These are phyloP conservation scores for Colletotrichum cuscutae DNA, from an alignment of 2,329 filamentous ascomycete genomes.

Conservation along the genomic window DNA sequence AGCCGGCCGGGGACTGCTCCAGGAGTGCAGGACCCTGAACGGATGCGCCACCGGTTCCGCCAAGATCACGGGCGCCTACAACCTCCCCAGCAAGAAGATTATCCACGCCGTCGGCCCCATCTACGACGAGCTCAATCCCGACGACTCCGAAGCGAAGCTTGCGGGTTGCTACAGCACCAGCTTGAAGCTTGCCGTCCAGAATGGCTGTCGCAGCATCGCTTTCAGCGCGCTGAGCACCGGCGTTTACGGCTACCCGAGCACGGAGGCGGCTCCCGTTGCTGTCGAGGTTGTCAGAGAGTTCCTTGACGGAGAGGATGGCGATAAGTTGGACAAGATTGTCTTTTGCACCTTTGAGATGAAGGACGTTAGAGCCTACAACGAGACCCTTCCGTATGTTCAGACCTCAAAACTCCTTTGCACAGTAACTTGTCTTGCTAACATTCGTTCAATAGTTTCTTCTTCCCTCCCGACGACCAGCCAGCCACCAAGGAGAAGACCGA, in stretches of 20 bases:
- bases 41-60: constrained; percentile 83
- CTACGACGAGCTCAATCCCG: constrained; percentile 60
- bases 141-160: constrained; percentile 60
- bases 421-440: background rate
- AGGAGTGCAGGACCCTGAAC: constrained; percentile 76
- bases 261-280: constrained; percentile 78
- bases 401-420: rapidly evolving
- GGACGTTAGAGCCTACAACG: constrained; percentile 79
- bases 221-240: constrained; percentile 91
- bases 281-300: constrained; percentile 67
- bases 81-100: constrained; percentile 79
- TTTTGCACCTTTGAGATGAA: constrained; percentile 87
- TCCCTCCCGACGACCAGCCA: constrained; percentile 35
- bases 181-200: constrained; percentile 76
- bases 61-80: constrained; percentile 84
- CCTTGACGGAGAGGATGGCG: constrained; percentile 56
- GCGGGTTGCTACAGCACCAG: constrained; percentile 75
- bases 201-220: constrained; percentile 76
- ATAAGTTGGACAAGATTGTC: constrained; percentile 75
- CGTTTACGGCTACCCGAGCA: constrained; percentile 86
- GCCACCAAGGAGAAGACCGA: constrained; percentile 32
- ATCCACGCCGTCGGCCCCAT: constrained; percentile 94
- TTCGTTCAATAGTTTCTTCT: background rate
- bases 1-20: constrained; percentile 75
- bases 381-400: constrained; percentile 75